Conservation (phyloP, 2,329 filamentous ascomycete genomes). For the Hymenoscyphus fructigenus region DNA sequence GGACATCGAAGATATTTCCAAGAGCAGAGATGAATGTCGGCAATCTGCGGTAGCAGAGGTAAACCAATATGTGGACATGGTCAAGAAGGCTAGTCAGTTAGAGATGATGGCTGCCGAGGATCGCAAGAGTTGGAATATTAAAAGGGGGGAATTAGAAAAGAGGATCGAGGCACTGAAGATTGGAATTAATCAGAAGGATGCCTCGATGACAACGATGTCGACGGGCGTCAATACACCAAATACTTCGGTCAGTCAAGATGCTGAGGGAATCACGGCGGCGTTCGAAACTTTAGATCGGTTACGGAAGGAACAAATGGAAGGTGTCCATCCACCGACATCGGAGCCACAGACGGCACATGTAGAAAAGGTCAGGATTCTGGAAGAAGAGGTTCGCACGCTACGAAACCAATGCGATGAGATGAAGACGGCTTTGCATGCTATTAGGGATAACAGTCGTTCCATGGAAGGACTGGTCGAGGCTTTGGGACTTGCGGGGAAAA, state of each 20-base stretch:
- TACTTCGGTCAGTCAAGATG: slow-evolving; percentile 7
- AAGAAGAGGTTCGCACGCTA: slow-evolving; percentile 29
- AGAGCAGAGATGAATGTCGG: slow-evolving; percentile 46
- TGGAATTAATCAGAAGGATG: slow-evolving; percentile 9
- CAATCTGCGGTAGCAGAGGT: slow-evolving; percentile 36
- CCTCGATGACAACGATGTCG: not conserved
- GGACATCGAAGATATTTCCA: slow-evolving; percentile 48
- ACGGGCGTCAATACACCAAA: slow-evolving; percentile 6
- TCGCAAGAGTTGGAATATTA: slow-evolving; percentile 30
- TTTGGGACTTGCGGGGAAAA: slow-evolving; percentile 24
- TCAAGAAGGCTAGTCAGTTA: slow-evolving; percentile 34
- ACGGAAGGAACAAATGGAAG: slow-evolving; percentile 19
- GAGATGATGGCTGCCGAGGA: slow-evolving; percentile 34
- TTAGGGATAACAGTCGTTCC: slow-evolving; percentile 30
- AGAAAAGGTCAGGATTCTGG: slow-evolving; percentile 23
- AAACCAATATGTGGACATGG: slow-evolving; percentile 37
- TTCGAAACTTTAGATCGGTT: slow-evolving; percentile 9
- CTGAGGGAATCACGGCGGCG: not conserved
- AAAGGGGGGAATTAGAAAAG: slow-evolving; percentile 33
- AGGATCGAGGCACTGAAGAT: slow-evolving; percentile 28
- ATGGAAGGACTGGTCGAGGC: slow-evolving; percentile 31
- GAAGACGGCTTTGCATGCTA: slow-evolving; percentile 27
- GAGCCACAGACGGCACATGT: slow-evolving; percentile 6
- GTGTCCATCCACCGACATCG: slow-evolving; percentile 1
- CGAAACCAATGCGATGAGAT: slow-evolving; percentile 29